Evolutionary conservation across 2,329 filamentous ascomycete genomes (phyloP), one percentile per base, ranked within the genome.

Genomic region (Paecilomyces niveus): DNA sequence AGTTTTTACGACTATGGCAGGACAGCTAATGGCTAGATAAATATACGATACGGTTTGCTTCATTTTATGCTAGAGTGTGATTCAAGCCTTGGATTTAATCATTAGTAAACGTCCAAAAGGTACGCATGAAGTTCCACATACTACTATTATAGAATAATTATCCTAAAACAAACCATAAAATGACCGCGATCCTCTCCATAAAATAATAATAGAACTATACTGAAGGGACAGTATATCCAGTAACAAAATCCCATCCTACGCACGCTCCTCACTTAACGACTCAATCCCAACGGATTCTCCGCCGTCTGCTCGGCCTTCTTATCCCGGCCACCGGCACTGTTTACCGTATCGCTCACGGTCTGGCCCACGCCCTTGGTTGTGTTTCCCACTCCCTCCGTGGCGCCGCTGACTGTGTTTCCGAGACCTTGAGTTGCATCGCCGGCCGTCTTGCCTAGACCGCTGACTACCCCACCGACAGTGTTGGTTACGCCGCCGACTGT

Each of bases 321-420:
- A n/a, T 61, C 62, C 24, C 57, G 39, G 22, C 59, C 60, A 32
- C 59, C 52, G 24, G 59, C 59, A 21, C 49, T 52, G 45, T 63
- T 61, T 2, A 63, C 57, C 10, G 63, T 62, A 11, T 63, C 63
- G 15, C 64, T 62, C 18, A 64, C 63, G n/a, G 62, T 69, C 45
- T 65, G 62, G 2, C 70, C 61, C 8, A 69, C 60, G 1, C 65
- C 65, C n/a, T 60, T 63, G 24, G 65, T 60, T 10, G 66, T 62
- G 52, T 66, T 59, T 4, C 67, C 66, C 13, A 68, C 53, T 0
- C 64, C 63, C 45, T 69, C 57, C 9, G 60, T 63, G 3, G 65
- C 64, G 26, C 63, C 64, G 15, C 61, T 61, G 45, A 71, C 66
- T 6, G 71, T 73, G 54, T 72, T 64, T 49, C 70, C 69, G 13